Percentiles rank a stretch among this genome's conserved stretches.
These are phyloP conservation scores for Xylariaceae sp. DNA, from an alignment of 2,329 filamentous ascomycete species.

Conservation along the genomic window DNA sequence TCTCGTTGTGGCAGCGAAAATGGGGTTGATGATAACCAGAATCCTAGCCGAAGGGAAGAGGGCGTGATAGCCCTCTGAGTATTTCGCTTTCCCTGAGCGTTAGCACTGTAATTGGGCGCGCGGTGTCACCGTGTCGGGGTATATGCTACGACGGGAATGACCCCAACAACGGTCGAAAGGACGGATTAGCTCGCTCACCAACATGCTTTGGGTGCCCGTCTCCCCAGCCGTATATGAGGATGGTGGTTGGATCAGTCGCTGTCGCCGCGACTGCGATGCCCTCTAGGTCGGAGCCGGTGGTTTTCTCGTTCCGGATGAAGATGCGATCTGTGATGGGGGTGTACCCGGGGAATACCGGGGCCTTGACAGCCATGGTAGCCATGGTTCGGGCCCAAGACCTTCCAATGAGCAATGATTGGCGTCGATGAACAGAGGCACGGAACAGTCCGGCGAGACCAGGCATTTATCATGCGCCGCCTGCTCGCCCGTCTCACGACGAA, in stretches of 20 bases:
- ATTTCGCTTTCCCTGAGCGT: conserved; percentile 35
- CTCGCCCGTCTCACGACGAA: neutral
- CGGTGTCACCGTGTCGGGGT: too few relatives aligned
- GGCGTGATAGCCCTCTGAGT: conserved; percentile 47
- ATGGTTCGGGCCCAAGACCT: neutral
- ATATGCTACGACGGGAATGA: too few relatives aligned
- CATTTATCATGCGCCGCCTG: neutral
- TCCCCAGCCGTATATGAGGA: conserved; percentile 56
- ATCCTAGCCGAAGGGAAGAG: conserved; percentile 50
- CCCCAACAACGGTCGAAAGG: neutral
- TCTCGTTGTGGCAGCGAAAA: conserved; percentile 44
- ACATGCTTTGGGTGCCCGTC: conserved; percentile 53
- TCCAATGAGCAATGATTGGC: neutral
- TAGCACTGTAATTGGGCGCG: neutral
- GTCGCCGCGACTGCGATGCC: conserved; percentile 2
- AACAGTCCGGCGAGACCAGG: neutral
- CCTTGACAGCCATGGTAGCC: conserved; percentile 23
- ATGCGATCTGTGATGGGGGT: conserved; percentile 45
- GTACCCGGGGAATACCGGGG: conserved; percentile 41
- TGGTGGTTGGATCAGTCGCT: conserved; percentile 37
- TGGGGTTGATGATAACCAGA: conserved; percentile 49
- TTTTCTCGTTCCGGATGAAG: conserved; percentile 41
- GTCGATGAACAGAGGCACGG: neutral
- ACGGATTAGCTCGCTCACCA: conserved; percentile 32
- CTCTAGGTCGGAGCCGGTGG: conserved; percentile 21